Evolutionary conservation across 2,329 filamentous ascomycete species (phyloP), one percentile per base, ranked within the genome.

Genomic region (Penicillium frequentans): DNA sequence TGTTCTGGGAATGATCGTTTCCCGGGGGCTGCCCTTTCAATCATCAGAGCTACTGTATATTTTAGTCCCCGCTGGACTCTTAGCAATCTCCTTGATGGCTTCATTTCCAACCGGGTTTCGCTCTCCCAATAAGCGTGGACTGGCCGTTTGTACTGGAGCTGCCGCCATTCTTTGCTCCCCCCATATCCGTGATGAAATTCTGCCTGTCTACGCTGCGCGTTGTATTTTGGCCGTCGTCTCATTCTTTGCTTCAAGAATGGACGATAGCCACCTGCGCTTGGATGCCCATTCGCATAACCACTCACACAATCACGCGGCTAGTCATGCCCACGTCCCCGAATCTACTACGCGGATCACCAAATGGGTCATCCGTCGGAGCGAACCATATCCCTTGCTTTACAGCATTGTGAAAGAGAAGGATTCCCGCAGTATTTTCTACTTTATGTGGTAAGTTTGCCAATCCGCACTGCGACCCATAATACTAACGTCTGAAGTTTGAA

Each of bases 371-470:
- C 82, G 82, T 0, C 82, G 84, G 54, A 88, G 87, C 11, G 83
- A 88, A 49, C 81, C 81, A 26, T 91, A 88, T 71, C 93, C 93
- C 0, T 81, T 98, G 33, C 68, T 97, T 19, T 87, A 97, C 70
- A 89, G 91, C 52, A 91, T 99, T 57, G 77, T 99, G 67, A 86
- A 88, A 14, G 93, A 98, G 69, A 92, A 91, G 68, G 93, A 99
- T 73, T 98, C 93, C 16, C 85, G 95, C 57, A 86, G 93, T 45
- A 98, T 99, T 62, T 96, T 96, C 65, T 99, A 99, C 75, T 99
- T 98, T 67, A 96, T 96, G 86, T 84, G 83, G 90, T 96, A 80
- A 70, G 87, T 72, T 24, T 35, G 21, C 23, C 39, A 24, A 26
- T 24, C 2, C 54, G 24, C 10, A 26, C 23, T 21, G 48, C 37